These are phyloP conservation scores for Backusella macrospora DNA, from an alignment of 192 early-diverging fungal species.

Conservation along the genomic window DNA sequence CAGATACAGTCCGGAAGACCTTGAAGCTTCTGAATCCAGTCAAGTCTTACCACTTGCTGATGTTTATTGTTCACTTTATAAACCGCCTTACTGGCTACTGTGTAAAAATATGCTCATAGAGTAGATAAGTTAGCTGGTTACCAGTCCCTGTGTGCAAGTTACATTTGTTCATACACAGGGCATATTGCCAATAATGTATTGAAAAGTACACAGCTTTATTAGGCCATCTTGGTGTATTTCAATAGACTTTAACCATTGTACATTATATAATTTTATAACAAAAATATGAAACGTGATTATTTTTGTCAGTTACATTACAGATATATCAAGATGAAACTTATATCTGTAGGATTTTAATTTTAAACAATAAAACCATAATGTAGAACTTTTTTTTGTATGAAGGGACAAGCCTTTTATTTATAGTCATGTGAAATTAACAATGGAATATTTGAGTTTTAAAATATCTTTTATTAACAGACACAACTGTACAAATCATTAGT, in stretches of 20 bases:
- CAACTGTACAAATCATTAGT: too few species aligned
- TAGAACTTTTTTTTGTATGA: too few species aligned
- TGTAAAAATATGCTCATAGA: neutral
- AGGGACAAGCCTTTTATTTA: too few species aligned
- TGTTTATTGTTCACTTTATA: constrained; percentile 4
- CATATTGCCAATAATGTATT: constrained; percentile 1
- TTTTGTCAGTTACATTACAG: too few species aligned
- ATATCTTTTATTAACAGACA: too few species aligned
- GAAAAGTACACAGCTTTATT: neutral
- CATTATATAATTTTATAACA: too few species aligned
- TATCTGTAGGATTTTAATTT: too few species aligned
- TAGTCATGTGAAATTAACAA: too few species aligned
- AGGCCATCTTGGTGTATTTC: neutral
- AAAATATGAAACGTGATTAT: too few species aligned
- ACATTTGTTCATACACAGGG: neutral
- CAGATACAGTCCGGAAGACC: neutral
- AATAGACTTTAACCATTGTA: neutral
- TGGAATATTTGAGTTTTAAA: too few species aligned
- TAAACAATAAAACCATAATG: too few species aligned
- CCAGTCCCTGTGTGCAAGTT: neutral
- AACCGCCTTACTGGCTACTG: neutral
- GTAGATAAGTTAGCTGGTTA: neutral
- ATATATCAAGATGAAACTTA: too few species aligned
- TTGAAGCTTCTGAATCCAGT: neutral
- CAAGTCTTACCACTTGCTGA: neutral